Conservation (phyloP, 352 stramenopile genomes). For the Phytopythium vexans region DNA sequence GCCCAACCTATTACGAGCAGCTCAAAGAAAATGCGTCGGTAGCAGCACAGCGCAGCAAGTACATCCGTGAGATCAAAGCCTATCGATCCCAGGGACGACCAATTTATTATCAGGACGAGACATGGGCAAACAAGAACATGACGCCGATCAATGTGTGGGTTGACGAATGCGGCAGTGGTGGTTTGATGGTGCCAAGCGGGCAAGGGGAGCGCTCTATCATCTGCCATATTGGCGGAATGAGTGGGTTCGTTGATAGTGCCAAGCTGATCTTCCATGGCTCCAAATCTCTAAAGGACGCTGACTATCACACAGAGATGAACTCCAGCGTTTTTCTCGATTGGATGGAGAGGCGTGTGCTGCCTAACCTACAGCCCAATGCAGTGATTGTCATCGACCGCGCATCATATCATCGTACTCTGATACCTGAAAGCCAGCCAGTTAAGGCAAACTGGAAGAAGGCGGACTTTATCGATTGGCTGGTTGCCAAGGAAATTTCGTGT, state of each 20-base stretch:
- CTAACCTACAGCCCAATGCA: too few relatives aligned
- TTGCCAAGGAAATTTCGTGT: too few relatives aligned
- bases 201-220: conserved; percentile 8
- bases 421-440: too few relatives aligned
- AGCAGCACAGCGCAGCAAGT: conserved; percentile 6
- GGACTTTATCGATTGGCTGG: too few relatives aligned
- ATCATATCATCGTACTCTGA: too few relatives aligned
- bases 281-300: conserved; percentile 20
- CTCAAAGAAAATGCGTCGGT: conserved; percentile 5
- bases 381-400: too few relatives aligned
- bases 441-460: too few relatives aligned
- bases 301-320: conserved; percentile 14
- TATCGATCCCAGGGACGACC: conserved; percentile 6
- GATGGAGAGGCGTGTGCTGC: too few relatives aligned
- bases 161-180: conserved; percentile 10
- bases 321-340: too few relatives aligned
- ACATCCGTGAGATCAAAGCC: conserved; percentile 5
- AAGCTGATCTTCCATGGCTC: conserved; percentile 18
- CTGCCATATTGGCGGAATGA: conserved; percentile 10
- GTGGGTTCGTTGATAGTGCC: conserved; percentile 15
- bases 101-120: conserved; percentile 18
- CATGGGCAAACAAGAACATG: conserved; percentile 16
- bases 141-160: conserved; percentile 13
- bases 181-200: conserved; percentile 12
- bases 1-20: conserved; percentile 9